Conservation (phyloP, 371 early-diverging fungal species). For the Nematocida sp. region DNA sequence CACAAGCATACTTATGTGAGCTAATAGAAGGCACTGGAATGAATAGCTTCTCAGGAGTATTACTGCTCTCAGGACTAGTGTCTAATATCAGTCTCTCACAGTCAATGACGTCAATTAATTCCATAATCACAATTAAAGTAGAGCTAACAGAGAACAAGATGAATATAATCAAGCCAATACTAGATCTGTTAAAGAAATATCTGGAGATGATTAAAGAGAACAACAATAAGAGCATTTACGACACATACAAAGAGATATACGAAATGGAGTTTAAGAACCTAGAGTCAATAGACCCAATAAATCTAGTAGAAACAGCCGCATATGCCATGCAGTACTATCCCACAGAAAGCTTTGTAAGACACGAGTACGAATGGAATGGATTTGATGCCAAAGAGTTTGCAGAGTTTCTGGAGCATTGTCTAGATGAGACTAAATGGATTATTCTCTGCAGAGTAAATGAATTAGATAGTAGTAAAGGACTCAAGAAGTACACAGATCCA, state of each 20-base stretch:
- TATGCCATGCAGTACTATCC: conserved; percentile 54
- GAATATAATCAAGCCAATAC: conserved; percentile 6
- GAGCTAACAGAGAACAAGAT: conserved; percentile 35
- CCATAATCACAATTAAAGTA: conserved; percentile 40
- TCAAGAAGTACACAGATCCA: conserved; percentile 6
- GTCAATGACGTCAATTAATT: conserved; percentile 17
- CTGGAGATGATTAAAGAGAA: conserved; percentile 18
- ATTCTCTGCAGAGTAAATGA: conserved; percentile 23
- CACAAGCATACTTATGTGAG: conserved; percentile 36
- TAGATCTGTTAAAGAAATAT: conserved; percentile 28
- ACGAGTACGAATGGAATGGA: conserved; percentile 42
- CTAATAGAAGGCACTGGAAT: conserved; percentile 47
- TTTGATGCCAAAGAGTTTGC: conserved; percentile 49
- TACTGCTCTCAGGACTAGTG: conserved; percentile 51
- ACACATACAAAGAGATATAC: conserved; percentile 23
- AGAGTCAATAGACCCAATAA: conserved; percentile 53
- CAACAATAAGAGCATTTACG: conserved; percentile 33
- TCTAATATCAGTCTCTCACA: conserved; percentile 20
- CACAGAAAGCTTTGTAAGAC: conserved; percentile 48
- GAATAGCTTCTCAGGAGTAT: conserved; percentile 23
- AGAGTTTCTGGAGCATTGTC: conserved; percentile 5
- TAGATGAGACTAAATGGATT: conserved; percentile 54
- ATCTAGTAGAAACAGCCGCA: conserved; percentile 30
- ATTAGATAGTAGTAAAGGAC: background rate
- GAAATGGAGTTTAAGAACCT: conserved; percentile 42